Percentiles rank a stretch among this genome's conserved stretches.
These are phyloP conservation scores for Lentinus polychrous DNA, from an alignment of 1,284 basidiomycete genomes.

Conservation along the genomic window DNA sequence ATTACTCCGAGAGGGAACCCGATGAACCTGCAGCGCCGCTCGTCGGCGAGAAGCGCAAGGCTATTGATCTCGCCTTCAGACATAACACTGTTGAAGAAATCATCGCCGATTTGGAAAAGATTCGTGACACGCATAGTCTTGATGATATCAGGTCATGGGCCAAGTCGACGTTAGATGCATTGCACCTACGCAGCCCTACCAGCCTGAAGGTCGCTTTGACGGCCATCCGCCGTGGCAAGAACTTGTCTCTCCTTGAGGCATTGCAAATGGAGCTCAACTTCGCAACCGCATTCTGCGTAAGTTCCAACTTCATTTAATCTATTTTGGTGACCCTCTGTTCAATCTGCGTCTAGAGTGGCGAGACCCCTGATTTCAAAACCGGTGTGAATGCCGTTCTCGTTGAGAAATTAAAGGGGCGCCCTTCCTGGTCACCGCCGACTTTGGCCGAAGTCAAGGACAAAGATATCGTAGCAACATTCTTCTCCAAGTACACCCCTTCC, in stretches of 20 bases:
- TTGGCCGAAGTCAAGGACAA: conserved; percentile 49
- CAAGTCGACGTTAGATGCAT: conserved; percentile 49
- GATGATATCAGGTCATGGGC: conserved; percentile 68
- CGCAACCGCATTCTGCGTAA: conserved; percentile 75
- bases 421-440: conserved; percentile 61
- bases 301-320: conserved; percentile 20
- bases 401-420: conserved; percentile 48
- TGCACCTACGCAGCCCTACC: conserved; percentile 79
- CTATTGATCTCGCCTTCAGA: conserved; percentile 76
- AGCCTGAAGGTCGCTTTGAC: conserved; percentile 82
- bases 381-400: conserved; percentile 76
- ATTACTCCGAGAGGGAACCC: conserved; percentile 49
- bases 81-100: conserved; percentile 69
- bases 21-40: conserved; percentile 53
- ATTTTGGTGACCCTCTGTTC: conserved; percentile 8
- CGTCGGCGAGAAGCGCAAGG: conserved; percentile 57
- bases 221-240: conserved; percentile 67
- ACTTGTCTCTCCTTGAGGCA: conserved; percentile 55
- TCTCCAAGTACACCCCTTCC: conserved; percentile 34
- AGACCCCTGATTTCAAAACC: conserved; percentile 74
- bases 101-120: conserved; percentile 45
- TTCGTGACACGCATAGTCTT: conserved; percentile 36
- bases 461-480: conserved; percentile 54
- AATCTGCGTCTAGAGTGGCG: conserved; percentile 48
- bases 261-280: conserved; percentile 81